Evolutionary conservation across 345 rosid genomes (phyloP).

Genomic region (Sisymbrium irio): DNA sequence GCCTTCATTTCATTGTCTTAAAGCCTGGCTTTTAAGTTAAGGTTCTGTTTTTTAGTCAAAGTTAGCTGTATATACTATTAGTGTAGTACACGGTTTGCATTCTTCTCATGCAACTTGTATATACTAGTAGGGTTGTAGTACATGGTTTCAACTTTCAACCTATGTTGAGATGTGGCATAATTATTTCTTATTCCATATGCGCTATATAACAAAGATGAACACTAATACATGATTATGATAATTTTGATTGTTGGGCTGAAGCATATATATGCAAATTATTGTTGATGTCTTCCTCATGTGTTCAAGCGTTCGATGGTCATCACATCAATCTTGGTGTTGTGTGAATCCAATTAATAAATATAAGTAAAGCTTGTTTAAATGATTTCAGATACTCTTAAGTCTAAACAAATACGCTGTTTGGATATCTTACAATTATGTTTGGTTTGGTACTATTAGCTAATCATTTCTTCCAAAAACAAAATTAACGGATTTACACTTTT

Average conservation of each 20-base stretch:
- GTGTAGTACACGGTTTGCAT: neutral
- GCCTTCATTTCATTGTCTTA: constrained; percentile 40
- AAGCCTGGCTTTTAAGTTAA: neutral
- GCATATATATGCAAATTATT: neutral
- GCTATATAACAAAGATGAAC: neutral
- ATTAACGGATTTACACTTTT: no score
- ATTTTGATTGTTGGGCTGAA: neutral
- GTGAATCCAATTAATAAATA: no score
- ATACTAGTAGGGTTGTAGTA: neutral
- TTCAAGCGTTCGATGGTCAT: neutral
- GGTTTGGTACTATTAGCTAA: no score
- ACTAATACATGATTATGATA: neutral
- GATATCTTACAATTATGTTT: no score
- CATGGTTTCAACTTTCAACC: neutral
- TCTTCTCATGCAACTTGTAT: neutral
- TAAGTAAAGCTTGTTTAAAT: no score
- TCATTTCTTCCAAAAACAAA: no score
- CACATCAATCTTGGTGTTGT: no score
- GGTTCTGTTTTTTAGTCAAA: neutral
- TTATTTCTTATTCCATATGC: neutral
- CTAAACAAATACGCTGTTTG: no score
- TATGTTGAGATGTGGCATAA: neutral
- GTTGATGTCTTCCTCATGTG: neutral
- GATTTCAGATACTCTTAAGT: no score
- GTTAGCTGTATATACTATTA: neutral